These are phyloP conservation scores for Saturnispora gosingensis DNA, from an alignment of 805 yeast genomes.

Conservation along the genomic window DNA sequence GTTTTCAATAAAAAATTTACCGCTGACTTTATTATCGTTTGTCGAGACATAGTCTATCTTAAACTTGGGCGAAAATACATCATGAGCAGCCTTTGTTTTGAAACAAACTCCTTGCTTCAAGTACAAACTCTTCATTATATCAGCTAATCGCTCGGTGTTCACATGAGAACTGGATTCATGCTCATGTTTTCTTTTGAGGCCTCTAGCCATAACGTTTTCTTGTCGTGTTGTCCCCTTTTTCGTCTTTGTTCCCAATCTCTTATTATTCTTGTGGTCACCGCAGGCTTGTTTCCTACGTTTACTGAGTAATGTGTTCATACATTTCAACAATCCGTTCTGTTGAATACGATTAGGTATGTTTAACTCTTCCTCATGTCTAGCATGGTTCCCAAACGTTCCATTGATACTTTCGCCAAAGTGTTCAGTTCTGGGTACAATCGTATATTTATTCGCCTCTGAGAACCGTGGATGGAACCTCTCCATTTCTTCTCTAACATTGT, in stretches of 20 bases:
- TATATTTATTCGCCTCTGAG: background rate
- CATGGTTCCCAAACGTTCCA: slow-evolving; percentile 1
- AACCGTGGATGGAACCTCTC: background rate
- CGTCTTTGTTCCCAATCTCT: background rate
- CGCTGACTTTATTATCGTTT: background rate
- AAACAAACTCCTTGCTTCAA: slow-evolving; percentile 4
- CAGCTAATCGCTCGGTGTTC: background rate
- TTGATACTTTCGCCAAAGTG: background rate
- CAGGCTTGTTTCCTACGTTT: background rate
- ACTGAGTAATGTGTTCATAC: background rate
- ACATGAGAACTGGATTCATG: background rate
- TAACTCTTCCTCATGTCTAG: slow-evolving; percentile 1
- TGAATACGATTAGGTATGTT: background rate
- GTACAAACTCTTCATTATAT: slow-evolving; percentile 4
- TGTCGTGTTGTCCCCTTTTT: background rate
- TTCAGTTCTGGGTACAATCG: slow-evolving; percentile 4
- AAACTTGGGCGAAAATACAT: slow-evolving; percentile 2
- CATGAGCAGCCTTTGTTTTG: background rate
- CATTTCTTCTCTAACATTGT: background rate
- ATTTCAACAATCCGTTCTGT: background rate
- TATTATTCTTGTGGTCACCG: background rate
- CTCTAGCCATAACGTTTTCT: background rate
- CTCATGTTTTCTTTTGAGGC: slow-evolving; percentile 2
- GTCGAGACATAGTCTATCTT: background rate
- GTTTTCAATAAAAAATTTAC: background rate